These are phyloP conservation scores for Moringa oleifera DNA, from an alignment of 345 rosid genomes.

Conservation along the genomic window DNA sequence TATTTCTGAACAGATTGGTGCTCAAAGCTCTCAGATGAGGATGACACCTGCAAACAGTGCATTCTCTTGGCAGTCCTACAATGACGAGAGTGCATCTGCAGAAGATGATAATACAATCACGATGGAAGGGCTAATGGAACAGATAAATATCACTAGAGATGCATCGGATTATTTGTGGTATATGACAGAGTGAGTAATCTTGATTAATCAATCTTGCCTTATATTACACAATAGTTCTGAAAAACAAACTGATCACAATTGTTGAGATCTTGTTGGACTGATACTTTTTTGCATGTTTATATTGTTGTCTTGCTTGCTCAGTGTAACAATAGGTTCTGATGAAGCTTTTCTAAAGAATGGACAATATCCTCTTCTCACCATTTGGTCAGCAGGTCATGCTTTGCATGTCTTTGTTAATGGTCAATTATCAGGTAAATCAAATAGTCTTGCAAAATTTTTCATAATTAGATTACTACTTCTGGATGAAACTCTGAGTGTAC, in stretches of 20 bases:
- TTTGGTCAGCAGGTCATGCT: conserved; percentile 78
- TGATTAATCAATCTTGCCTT: conserved; percentile 2
- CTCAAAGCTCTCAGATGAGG: conserved; percentile 52
- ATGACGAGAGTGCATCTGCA: conserved; percentile 51
- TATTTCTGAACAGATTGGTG: conserved; percentile 40
- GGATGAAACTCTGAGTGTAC: neutral
- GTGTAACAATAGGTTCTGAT: conserved; percentile 44
- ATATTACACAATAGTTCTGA: neutral
- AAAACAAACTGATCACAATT: neutral
- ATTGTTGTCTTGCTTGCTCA: conserved; percentile 20
- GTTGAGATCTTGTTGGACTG: neutral
- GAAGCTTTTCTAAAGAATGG: conserved; percentile 71
- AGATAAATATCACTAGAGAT: conserved; percentile 68
- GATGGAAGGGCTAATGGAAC: conserved; percentile 67
- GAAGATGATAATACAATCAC: conserved; percentile 39
- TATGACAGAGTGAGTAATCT: conserved; percentile 70
- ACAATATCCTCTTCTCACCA: conserved; percentile 53
- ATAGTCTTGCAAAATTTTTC: neutral
- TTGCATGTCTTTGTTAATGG: conserved; percentile 72
- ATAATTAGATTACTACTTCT: neutral
- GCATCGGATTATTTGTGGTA: conserved; percentile 92
- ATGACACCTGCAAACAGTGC: conserved; percentile 46
- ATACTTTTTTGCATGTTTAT: neutral
- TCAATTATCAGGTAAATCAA: conserved; percentile 55
- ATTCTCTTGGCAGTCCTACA: conserved; percentile 74